A percentile compares a stretch with the other conserved stretches of the same genome.
Conservation (phyloP, 192 early-diverging fungal species). For the Paraglomus brasilianum region DNA sequence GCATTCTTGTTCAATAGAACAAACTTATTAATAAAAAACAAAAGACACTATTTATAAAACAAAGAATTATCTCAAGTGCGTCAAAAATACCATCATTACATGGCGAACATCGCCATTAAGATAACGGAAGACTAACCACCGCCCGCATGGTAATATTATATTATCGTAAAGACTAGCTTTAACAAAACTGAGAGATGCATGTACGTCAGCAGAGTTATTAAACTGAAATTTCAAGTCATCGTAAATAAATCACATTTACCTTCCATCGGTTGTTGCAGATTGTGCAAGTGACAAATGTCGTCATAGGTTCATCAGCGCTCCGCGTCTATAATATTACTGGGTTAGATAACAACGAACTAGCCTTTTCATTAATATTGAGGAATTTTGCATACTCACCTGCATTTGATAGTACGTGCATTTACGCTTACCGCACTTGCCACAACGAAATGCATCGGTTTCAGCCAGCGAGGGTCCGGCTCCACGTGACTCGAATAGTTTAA, state of each 20-base stretch:
- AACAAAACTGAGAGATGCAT: no score
- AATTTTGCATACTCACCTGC: slow-evolving; percentile 45
- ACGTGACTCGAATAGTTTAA: slow-evolving; percentile 75
- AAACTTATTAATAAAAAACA: no score
- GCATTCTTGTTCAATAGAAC: no score
- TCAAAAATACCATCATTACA: no score
- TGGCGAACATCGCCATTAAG: no score
- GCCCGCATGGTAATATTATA: no score
- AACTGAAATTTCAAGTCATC: no score
- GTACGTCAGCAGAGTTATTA: no score
- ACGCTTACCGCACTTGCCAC: slow-evolving; percentile 87
- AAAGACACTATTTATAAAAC: no score
- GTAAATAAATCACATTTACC: slow-evolving; percentile 14
- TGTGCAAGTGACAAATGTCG: slow-evolving; percentile 92
- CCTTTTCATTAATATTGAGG: background rate
- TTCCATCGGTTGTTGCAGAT: slow-evolving; percentile 89
- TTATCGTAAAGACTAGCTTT: no score
- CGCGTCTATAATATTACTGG: slow-evolving; percentile 60
- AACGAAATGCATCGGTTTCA: slow-evolving; percentile 91
- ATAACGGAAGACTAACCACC: no score
- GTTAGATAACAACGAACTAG: background rate
- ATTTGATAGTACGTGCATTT: slow-evolving; percentile 93
- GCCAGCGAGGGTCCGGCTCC: slow-evolving; percentile 71
- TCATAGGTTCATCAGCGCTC: slow-evolving; percentile 99
- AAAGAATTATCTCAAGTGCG: no score